phyloP scores from a whole-genome alignment of 176 grass and related monocot genomes.

The Eleusine coracana region DNA sequence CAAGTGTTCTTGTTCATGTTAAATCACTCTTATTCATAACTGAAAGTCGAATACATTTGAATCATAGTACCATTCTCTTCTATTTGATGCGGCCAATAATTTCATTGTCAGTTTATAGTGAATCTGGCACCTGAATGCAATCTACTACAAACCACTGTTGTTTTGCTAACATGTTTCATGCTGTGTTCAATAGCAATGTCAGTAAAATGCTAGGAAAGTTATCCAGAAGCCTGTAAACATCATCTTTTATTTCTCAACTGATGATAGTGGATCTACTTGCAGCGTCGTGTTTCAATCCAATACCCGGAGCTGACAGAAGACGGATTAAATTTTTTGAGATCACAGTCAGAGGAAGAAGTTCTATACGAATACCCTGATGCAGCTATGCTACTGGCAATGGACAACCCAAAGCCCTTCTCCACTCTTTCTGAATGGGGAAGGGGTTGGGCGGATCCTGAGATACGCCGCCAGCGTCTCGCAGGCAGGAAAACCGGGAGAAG shows the following conservation, averaged over 20 bases:
- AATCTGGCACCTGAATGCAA: neutral
- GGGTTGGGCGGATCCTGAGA: conserved; percentile 92
- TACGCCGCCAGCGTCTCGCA: conserved; percentile 63
- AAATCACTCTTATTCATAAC: conserved; percentile 21
- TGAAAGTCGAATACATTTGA: neutral
- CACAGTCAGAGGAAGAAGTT: conserved; percentile 39
- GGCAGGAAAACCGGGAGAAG: conserved; percentile 40
- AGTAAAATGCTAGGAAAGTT: neutral
- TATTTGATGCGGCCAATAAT: neutral
- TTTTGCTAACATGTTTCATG: neutral
- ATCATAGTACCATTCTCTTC: conserved; percentile 3
- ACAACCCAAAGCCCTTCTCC: conserved; percentile 45
- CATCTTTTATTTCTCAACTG: conserved; percentile 2
- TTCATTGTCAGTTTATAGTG: neutral
- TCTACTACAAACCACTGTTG: neutral
- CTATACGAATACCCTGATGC: conserved; percentile 63
- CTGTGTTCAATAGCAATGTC: neutral
- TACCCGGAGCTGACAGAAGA: conserved; percentile 64
- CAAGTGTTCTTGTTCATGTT: conserved; percentile 3
- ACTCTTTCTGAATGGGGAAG: conserved; percentile 69
- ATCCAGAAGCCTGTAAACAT: neutral
- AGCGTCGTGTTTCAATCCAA: conserved; percentile 70
- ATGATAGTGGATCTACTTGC: conserved; percentile 44
- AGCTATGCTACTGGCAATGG: conserved; percentile 52
- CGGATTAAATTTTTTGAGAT: conserved; percentile 53